A percentile compares a stretch with the other conserved stretches of the same genome.
Evolutionary conservation across 345 rosid genomes (phyloP).

Genomic region (Brassica juncea): DNA sequence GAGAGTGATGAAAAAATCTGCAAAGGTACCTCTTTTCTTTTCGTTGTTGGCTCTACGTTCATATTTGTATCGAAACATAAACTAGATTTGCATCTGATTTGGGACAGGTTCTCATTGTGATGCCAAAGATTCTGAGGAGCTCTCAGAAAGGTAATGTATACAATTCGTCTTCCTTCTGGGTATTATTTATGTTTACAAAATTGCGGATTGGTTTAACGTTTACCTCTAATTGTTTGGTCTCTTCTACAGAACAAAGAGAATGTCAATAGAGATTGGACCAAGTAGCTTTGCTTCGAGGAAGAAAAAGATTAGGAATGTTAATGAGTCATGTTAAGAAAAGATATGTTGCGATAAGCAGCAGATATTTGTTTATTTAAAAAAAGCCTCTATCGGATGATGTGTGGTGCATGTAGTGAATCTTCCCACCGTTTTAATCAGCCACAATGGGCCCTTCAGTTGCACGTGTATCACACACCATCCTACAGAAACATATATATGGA

Average conservation of each 20-base stretch:
- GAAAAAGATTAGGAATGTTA: slow-evolving; percentile 64
- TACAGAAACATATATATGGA: not conserved
- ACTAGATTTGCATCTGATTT: slow-evolving; percentile 1
- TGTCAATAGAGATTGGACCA: slow-evolving; percentile 74
- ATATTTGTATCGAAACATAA: not conserved
- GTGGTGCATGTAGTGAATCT: not conserved
- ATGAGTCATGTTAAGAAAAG: slow-evolving; percentile 1
- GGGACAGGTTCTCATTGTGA: slow-evolving; percentile 39
- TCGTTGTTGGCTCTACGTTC: not conserved
- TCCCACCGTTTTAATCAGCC: not conserved
- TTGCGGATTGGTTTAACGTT: not conserved
- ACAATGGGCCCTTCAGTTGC: not conserved
- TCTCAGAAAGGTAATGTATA: slow-evolving; percentile 47
- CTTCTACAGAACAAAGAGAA: slow-evolving; percentile 71
- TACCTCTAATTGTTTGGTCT: not conserved
- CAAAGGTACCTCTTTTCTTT: slow-evolving; percentile 42
- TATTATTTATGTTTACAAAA: not conserved
- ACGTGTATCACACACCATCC: not conserved
- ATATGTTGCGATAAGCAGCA: not conserved
- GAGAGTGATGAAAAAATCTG: slow-evolving; percentile 50
- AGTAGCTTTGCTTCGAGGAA: slow-evolving; percentile 74
- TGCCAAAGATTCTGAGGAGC: slow-evolving; percentile 57
- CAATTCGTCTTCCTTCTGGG: not conserved
- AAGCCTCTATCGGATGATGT: not conserved
- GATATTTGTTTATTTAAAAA: not conserved